These are phyloP conservation scores for Inosperma sp. DNA, from an alignment of 768 basidiomycete species.

Conservation along the genomic window DNA sequence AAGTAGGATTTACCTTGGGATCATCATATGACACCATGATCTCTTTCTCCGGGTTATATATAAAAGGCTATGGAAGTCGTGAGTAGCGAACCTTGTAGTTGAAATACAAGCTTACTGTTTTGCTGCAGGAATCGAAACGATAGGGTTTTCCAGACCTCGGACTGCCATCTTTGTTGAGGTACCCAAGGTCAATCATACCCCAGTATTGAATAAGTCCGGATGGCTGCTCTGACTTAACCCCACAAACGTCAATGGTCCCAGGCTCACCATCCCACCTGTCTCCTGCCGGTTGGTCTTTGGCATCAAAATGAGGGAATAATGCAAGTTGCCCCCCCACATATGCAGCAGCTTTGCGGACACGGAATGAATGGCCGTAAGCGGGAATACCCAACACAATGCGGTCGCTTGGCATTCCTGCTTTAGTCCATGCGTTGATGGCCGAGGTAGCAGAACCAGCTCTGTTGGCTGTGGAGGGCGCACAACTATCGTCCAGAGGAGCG, in stretches of 20 bases:
- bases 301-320: constrained; percentile 52
- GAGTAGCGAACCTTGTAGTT: not conserved
- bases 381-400: constrained; percentile 81
- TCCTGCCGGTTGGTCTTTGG: constrained; percentile 46
- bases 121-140: constrained; percentile 59
- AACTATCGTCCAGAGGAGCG: constrained; percentile 77
- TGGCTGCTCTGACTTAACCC: constrained; percentile 36
- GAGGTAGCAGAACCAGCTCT: constrained; percentile 72
- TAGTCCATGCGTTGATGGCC: constrained; percentile 66
- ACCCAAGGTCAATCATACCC: constrained; percentile 56
- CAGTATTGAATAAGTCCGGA: constrained; percentile 60
- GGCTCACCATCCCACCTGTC: constrained; percentile 60
- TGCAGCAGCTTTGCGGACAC: constrained; percentile 44
- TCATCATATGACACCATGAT: constrained; percentile 50
- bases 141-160: constrained; percentile 49
- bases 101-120: constrained; percentile 50
- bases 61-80: constrained; percentile 35
- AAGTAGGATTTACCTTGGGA: too few relatives aligned
- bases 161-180: constrained; percentile 46
- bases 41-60: constrained; percentile 37
- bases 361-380: constrained; percentile 76
- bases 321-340: constrained; percentile 38
- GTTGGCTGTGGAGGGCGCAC: constrained; percentile 50
- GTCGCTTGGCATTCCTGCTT: constrained; percentile 67
- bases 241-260: constrained; percentile 50